Evolutionary conservation across 2,329 filamentous ascomycete genomes (phyloP), one percentile per base, ranked within the genome.

Genomic region (Drechslerella dactyloides): DNA sequence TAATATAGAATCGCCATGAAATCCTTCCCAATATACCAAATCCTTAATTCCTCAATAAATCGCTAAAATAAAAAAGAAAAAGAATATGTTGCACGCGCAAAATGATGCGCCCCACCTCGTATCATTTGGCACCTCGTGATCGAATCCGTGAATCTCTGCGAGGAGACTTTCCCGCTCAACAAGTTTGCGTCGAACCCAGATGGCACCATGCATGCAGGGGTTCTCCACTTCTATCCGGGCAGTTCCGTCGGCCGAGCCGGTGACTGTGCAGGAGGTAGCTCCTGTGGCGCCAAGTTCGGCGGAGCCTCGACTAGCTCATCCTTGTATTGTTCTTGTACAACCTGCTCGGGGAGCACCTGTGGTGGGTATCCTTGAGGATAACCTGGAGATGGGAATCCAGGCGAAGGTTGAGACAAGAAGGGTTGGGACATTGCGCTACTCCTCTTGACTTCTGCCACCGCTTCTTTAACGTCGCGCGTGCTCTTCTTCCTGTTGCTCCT

Each of bases 401-500:
- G 68, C 27, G 68, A 73, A 35, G 54, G 61, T 46, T 73, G 69
- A 23, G 27, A 30, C 23, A 66, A 35, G 46, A 73, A 66, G 6
- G 69, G 69, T 50, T 73, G 69, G 10, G 55, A 42, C 24, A 35
- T 44, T n/a, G 51, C 69, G 23, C 62, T 73, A 10, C 50, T 60
- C 27, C 69, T 50, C 8, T 66, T 68, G 4, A 51, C 62, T 33
- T 73, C 62, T 19, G 61, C 48, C n/a, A 68, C 62, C 3, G 53
- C 62, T 35, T 73, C 69, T 24, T 66, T 62, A n/a, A 73, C 62
- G 46, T 58, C 69, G 33, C 40, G 40, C n/a, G 59, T 42, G 17
- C 61, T 66, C 52, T 73, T 73, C 27, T 68, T 66, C 19, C 69
- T 61, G 53, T 72, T 48, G 33, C 27, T 72, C 44, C 42, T 72